Conservation (phyloP, 345 rosid genomes). For the Corchorus capsularis region DNA sequence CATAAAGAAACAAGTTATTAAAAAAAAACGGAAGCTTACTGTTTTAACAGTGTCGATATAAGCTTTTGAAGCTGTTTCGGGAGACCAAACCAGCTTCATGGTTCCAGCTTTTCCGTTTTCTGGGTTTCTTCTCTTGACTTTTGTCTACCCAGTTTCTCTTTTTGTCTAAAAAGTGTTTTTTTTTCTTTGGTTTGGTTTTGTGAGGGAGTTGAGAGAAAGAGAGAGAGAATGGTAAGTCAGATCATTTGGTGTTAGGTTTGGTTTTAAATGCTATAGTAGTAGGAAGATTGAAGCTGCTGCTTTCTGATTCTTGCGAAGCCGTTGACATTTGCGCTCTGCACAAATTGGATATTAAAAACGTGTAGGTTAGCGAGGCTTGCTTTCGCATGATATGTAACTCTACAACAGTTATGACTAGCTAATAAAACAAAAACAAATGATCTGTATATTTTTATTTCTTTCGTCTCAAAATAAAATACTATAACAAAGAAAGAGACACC, state of each 20-base stretch:
- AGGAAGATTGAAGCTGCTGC: not conserved
- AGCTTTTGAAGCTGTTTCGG: constrained; percentile 76
- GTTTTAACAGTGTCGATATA: constrained; percentile 66
- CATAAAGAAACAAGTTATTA: not conserved
- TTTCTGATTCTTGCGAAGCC: constrained; percentile 1
- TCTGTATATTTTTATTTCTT: not conserved
- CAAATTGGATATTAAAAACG: not conserved
- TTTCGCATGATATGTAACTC: not conserved
- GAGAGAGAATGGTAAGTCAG: constrained; percentile 18
- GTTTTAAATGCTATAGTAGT: constrained; percentile 17
- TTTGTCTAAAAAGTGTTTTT: not conserved
- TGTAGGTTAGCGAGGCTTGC: not conserved
- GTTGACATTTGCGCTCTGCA: constrained; percentile 34
- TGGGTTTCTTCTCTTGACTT: constrained; percentile 16
- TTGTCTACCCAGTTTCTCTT: not conserved
- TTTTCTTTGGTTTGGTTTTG: not conserved
- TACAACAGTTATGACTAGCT: no score
- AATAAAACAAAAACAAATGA: no score
- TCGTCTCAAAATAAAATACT: not conserved
- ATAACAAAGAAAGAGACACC: no score
- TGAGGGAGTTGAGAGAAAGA: constrained; percentile 5
- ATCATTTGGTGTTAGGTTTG: constrained; percentile 23
- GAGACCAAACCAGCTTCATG: constrained; percentile 90
- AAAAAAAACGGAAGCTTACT: constrained; percentile 34
- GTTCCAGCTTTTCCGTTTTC: not conserved